Conservation (phyloP, 2,329 filamentous ascomycete genomes). For the Penicillium sumatraense region DNA sequence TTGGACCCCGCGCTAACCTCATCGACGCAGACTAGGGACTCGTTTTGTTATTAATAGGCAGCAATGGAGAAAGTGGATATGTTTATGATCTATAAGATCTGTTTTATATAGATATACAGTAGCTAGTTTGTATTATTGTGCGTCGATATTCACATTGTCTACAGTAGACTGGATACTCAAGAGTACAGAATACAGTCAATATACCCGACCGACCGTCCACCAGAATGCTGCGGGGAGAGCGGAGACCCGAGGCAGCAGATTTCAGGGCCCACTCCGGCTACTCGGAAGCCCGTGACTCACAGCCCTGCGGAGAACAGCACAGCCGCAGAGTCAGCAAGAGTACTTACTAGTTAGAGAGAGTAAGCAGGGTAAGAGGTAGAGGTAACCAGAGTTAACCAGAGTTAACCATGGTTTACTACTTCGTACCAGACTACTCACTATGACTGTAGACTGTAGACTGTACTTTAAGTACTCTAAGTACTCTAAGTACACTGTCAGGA, state of each 20-base stretch:
- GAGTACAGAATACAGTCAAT: no score
- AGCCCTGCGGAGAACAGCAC: slow-evolving; percentile 12
- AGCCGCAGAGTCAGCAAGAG: not conserved
- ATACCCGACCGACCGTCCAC: no score
- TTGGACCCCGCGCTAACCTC: slow-evolving; percentile 29
- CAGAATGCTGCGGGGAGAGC: not conserved
- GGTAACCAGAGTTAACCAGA: no score
- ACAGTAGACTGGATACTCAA: no score
- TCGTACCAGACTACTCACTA: not conserved
- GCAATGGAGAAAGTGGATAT: not conserved
- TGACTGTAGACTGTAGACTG: not conserved
- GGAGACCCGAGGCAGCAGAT: not conserved
- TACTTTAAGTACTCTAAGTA: not conserved
- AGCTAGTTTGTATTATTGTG: not conserved
- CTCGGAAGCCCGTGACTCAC: slow-evolving; percentile 19
- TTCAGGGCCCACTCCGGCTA: not conserved
- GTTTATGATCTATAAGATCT: not conserved
- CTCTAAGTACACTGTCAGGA: not conserved
- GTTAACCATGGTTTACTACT: not conserved
- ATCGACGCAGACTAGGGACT: no score
- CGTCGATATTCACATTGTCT: no score
- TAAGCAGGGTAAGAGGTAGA: not conserved
- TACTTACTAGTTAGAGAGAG: not conserved
- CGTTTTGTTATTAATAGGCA: slow-evolving; percentile 11
- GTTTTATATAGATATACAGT: not conserved